phyloP scores from a whole-genome alignment of 2,329 filamentous ascomycete genomes.

The Botrytis pseudocinerea region DNA sequence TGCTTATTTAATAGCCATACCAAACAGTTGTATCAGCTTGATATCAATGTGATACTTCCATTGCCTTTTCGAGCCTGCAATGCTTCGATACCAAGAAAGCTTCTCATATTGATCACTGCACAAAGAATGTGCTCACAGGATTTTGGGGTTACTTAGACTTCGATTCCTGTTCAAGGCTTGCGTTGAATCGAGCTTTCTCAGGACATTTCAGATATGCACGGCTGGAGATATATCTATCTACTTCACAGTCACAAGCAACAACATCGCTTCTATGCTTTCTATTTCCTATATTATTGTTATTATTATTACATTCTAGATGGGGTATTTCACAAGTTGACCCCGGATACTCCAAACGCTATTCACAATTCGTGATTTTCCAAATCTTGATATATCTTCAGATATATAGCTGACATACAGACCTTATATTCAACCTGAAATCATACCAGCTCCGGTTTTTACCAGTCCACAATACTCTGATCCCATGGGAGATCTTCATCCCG shows the following conservation, averaged over 20 bases:
- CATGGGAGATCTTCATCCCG: slow-evolving; percentile 25
- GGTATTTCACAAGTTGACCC: background rate
- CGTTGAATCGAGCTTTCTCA: too few relatives aligned
- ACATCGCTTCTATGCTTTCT: background rate
- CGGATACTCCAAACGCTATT: background rate
- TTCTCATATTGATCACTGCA: too few relatives aligned
- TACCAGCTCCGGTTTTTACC: background rate
- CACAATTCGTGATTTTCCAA: background rate
- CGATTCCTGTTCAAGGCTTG: too few relatives aligned
- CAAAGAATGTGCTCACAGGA: too few relatives aligned
- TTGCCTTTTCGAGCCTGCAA: too few relatives aligned
- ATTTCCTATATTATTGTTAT: background rate
- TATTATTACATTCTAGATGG: background rate
- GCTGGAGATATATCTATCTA: background rate
- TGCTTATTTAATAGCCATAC: background rate
- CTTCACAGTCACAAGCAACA: background rate
- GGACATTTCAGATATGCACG: background rate
- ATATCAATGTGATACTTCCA: too few relatives aligned
- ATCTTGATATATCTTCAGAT: background rate
- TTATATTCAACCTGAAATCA: background rate
- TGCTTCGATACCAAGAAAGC: too few relatives aligned
- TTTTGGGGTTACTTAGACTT: too few relatives aligned
- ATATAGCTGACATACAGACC: background rate
- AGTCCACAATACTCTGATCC: background rate
- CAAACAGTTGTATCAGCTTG: background rate